These are phyloP conservation scores for Trebouxia sp. DNA, from an alignment of 139 green algal species.

Conservation along the genomic window DNA sequence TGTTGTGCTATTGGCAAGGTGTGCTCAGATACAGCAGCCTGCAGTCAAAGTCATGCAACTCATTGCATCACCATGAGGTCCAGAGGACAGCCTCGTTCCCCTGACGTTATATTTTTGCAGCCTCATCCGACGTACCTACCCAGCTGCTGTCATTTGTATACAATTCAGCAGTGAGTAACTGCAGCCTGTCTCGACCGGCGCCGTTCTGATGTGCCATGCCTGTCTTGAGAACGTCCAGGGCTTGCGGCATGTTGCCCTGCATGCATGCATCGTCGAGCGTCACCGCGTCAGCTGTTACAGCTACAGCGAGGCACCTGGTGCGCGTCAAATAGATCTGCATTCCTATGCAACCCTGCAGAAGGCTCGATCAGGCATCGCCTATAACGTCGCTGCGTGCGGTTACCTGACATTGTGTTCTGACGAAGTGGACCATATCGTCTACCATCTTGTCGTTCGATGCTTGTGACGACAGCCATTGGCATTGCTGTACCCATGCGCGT, in stretches of 20 bases:
- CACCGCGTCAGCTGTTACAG: background rate
- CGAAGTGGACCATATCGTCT: conserved; percentile 10
- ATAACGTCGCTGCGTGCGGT: background rate
- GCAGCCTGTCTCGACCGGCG: background rate
- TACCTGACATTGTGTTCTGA: conserved; percentile 9
- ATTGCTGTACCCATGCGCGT: background rate
- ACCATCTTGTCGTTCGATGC: background rate
- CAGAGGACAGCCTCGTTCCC: too few relatives aligned
- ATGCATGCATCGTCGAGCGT: background rate
- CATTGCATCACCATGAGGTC: background rate
- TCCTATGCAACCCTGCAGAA: background rate
- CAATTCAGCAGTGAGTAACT: background rate
- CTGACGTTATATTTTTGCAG: background rate
- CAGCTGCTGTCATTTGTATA: background rate
- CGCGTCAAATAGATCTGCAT: background rate
- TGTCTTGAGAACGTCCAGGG: background rate
- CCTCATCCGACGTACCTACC: background rate
- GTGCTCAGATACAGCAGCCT: background rate
- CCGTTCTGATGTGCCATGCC: conserved; percentile 8
- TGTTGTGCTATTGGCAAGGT: background rate
- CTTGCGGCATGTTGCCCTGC: background rate
- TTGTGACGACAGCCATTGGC: background rate
- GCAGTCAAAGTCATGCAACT: background rate
- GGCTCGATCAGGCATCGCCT: background rate
- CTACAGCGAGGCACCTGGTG: background rate